A percentile compares a stretch with the other conserved stretches of the same genome.
phyloP scores from a whole-genome alignment of 352 stramenopile species.

The Pythium rhizo-oryzae region DNA sequence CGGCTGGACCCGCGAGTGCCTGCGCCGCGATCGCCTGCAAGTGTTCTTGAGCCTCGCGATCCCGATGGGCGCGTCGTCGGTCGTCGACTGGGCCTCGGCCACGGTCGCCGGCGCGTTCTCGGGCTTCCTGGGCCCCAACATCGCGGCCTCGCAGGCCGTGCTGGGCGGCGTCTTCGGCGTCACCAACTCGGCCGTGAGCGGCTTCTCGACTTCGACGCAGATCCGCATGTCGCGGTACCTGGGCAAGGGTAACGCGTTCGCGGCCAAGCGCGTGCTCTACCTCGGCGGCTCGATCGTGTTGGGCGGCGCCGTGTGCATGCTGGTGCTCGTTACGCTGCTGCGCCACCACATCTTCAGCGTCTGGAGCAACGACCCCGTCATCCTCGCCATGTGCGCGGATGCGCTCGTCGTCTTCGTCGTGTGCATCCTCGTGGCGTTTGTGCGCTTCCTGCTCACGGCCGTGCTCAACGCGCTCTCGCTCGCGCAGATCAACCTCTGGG shows the following conservation, averaged over 20 bases:
- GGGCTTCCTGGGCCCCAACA: slow-evolving; percentile 49
- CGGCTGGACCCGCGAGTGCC: slow-evolving; percentile 44
- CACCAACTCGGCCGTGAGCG: slow-evolving; percentile 47
- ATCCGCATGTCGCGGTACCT: slow-evolving; percentile 60
- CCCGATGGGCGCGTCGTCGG: slow-evolving; percentile 51
- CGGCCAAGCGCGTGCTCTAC: slow-evolving; percentile 49
- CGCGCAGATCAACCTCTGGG: slow-evolving; percentile 49
- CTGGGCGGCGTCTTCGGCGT: slow-evolving; percentile 50
- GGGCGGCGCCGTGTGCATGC: slow-evolving; percentile 36
- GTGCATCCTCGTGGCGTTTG: slow-evolving; percentile 55
- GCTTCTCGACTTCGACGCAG: slow-evolving; percentile 51
- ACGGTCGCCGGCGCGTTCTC: slow-evolving; percentile 48
- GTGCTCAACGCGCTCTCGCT: slow-evolving; percentile 50
- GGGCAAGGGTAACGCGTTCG: slow-evolving; percentile 42
- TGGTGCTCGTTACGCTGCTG: slow-evolving; percentile 38
- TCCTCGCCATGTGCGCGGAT: slow-evolving; percentile 47
- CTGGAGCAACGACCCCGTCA: slow-evolving; percentile 49
- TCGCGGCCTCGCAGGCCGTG: slow-evolving; percentile 48
- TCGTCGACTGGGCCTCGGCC: slow-evolving; percentile 51
- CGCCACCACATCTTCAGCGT: slow-evolving; percentile 45
- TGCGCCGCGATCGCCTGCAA: slow-evolving; percentile 43
- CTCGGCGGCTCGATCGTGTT: slow-evolving; percentile 43
- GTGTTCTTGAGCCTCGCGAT: slow-evolving; percentile 55
- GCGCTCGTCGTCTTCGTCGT: slow-evolving; percentile 48
- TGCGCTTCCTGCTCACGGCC: slow-evolving; percentile 49